phyloP scores from a whole-genome alignment of 1,284 basidiomycete genomes.

The Phellopilus nigrolimitatus region DNA sequence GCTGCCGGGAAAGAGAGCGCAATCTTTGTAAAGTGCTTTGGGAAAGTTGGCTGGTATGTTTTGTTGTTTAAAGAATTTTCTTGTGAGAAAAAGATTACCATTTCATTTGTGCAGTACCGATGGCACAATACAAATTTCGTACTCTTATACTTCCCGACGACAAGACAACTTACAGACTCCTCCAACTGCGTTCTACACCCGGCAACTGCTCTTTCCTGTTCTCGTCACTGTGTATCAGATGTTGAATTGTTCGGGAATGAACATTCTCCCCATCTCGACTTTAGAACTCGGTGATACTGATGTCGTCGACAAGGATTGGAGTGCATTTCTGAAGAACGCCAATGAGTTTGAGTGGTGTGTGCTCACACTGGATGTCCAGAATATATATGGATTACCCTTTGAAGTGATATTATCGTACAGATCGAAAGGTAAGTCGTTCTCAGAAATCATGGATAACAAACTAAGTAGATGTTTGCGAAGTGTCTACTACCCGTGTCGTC shows the following conservation, averaged over 20 bases:
- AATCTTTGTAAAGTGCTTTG: constrained; percentile 71
- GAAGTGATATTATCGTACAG: constrained; percentile 72
- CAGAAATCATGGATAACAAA: constrained; percentile 1
- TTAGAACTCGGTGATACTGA: constrained; percentile 15
- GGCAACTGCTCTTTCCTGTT: constrained; percentile 80
- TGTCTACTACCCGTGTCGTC: constrained; percentile 14
- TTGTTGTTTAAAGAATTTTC: constrained; percentile 6
- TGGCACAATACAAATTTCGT: constrained; percentile 80
- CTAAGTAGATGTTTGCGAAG: constrained; percentile 12
- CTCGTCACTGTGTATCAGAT: constrained; percentile 91
- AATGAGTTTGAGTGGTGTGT: constrained; percentile 73
- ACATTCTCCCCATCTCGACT: constrained; percentile 63
- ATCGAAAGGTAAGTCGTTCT: constrained; percentile 46
- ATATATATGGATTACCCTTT: constrained; percentile 86
- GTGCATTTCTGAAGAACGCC: constrained; percentile 36
- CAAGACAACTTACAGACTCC: constrained; percentile 32
- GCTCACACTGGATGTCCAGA: constrained; percentile 82
- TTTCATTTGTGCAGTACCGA: constrained; percentile 47
- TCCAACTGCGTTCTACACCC: constrained; percentile 67
- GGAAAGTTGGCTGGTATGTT: constrained; percentile 89
- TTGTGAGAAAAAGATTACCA: background rate
- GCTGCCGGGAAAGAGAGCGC: constrained; percentile 67
- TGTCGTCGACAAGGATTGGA: constrained; percentile 26
- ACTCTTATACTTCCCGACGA: constrained; percentile 61
- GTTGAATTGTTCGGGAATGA: constrained; percentile 79